phyloP scores from a whole-genome alignment of 2,329 filamentous ascomycete species.

The Calonectria ilicicola region DNA sequence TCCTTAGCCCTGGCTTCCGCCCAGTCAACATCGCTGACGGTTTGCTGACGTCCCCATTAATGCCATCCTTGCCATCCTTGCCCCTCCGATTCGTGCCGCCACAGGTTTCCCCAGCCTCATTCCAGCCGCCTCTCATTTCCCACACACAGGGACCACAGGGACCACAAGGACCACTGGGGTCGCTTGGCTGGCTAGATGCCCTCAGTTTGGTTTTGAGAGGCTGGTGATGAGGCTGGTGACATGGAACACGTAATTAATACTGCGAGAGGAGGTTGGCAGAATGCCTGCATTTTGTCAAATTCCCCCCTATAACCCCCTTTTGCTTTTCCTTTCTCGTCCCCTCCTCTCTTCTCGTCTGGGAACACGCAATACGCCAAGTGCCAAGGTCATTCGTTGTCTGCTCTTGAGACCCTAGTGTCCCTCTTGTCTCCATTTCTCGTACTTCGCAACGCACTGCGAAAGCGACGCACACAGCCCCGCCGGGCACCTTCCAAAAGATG shows the following conservation, averaged over 20 bases:
- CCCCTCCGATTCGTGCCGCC: slow-evolving; percentile 8
- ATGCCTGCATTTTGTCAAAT: slow-evolving; percentile 13
- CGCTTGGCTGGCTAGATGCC: neutral
- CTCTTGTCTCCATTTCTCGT: neutral
- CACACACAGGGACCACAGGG: no score
- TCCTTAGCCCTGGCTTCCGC: slow-evolving; percentile 3
- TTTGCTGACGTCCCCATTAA: slow-evolving; percentile 6
- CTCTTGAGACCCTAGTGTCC: neutral
- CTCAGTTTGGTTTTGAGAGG: slow-evolving; percentile 4
- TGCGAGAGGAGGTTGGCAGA: slow-evolving; percentile 15
- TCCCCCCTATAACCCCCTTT: neutral
- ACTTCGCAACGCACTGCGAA: neutral
- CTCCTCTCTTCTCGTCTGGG: neutral
- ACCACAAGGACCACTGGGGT: neutral
- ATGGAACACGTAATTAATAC: neutral
- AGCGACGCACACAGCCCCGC: slow-evolving; percentile 8
- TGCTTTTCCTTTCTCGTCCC: neutral
- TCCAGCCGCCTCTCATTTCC: slow-evolving; percentile 14
- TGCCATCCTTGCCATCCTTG: neutral
- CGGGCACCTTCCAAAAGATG: slow-evolving; percentile 5
- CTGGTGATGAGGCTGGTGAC: slow-evolving; percentile 17
- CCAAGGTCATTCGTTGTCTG: neutral
- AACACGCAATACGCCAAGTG: neutral
- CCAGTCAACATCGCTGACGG: neutral
- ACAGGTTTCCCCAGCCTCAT: slow-evolving; percentile 12